Percentiles rank a stretch among this genome's conserved stretches.
These are phyloP conservation scores for Hemileccinum rubropunctum DNA, from an alignment of 768 basidiomycete species.

Conservation along the genomic window DNA sequence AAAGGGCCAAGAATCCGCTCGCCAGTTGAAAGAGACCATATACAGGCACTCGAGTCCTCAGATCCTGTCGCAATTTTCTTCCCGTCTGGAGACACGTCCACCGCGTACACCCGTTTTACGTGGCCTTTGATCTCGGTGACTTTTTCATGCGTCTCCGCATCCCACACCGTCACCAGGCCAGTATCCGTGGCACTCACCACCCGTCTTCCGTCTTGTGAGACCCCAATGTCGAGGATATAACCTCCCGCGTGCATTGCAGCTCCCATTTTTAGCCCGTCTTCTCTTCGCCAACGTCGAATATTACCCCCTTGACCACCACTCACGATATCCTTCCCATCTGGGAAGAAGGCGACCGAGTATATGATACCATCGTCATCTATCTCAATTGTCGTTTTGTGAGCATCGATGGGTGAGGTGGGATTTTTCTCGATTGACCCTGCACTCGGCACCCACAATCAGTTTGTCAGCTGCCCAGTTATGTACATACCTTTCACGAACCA, in stretches of 20 bases:
- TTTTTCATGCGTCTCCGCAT: background rate
- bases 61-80: background rate
- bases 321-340: background rate
- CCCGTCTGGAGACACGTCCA: background rate
- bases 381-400: too few species aligned
- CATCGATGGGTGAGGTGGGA: too few species aligned
- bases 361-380: background rate
- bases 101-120: background rate
- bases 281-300: background rate
- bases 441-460: too few species aligned
- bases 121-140: background rate
- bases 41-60: background rate
- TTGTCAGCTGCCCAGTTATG: too few species aligned
- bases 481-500: too few species aligned
- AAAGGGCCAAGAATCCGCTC: background rate
- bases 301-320: background rate
- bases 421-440: too few species aligned
- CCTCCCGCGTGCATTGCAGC: background rate
- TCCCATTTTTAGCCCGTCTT: background rate
- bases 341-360: background rate
- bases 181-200: background rate
- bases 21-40: background rate
- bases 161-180: background rate
- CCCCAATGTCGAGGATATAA: background rate
- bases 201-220: background rate